These are phyloP conservation scores for Bassia scoparia DNA, from an alignment of 148 eudicot species.

Conservation along the genomic window DNA sequence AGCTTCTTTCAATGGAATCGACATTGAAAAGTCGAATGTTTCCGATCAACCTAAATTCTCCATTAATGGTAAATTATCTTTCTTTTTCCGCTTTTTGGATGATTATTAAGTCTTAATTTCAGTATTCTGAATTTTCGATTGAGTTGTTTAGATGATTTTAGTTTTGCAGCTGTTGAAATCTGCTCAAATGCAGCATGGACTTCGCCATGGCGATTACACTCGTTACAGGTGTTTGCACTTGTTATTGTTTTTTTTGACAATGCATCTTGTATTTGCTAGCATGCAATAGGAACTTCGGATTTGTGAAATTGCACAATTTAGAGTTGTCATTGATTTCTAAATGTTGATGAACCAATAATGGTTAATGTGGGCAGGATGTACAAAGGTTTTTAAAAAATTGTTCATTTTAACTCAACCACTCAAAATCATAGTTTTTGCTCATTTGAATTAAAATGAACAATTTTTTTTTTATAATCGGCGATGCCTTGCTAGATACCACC, in stretches of 20 bases:
- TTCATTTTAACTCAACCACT: too few species aligned
- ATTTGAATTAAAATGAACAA: too few species aligned
- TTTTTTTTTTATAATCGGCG: too few species aligned
- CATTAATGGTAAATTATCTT: conserved; percentile 45
- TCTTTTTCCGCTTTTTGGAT: not conserved
- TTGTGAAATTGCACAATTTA: not conserved
- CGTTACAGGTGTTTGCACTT: conserved; percentile 30
- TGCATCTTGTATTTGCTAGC: not conserved
- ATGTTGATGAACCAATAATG: not conserved
- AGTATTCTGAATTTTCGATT: not conserved
- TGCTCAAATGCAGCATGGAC: conserved; percentile 96
- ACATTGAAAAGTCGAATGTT: conserved; percentile 34
- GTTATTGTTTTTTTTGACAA: not conserved
- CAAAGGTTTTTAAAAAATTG: too few species aligned
- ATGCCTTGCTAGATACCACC: too few species aligned
- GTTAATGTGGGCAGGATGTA: not conserved
- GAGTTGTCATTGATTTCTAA: not conserved
- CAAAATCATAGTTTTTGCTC: too few species aligned
- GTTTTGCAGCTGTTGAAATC: conserved; percentile 86
- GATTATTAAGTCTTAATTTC: not conserved
- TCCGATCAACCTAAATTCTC: conserved; percentile 76
- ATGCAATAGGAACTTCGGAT: not conserved
- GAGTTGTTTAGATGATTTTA: conserved; percentile 25
- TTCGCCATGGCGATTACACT: conserved; percentile 75
- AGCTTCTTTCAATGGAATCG: conserved; percentile 72